A percentile compares a stretch with the other conserved stretches of the same genome.
phyloP scores from a whole-genome alignment of 106 monocot species.

The Gastrodia elata region DNA sequence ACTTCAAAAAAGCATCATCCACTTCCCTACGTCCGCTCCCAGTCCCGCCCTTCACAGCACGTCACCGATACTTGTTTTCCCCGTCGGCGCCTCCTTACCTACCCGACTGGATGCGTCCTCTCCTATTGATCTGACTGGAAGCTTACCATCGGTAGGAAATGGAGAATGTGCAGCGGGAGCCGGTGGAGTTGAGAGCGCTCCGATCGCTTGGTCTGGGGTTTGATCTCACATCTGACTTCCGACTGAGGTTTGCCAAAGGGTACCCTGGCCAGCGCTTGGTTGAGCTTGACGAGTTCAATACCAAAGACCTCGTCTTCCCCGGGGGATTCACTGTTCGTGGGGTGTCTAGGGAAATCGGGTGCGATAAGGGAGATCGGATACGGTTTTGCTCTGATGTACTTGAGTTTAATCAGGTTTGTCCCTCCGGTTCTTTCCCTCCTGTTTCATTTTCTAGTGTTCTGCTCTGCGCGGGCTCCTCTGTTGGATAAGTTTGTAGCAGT shows the following conservation, averaged over 20 bases:
- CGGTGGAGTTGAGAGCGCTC: constrained; percentile 45
- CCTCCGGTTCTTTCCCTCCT: not conserved
- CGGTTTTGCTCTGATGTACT: constrained; percentile 75
- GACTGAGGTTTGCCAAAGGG: constrained; percentile 56
- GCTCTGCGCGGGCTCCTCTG: not conserved
- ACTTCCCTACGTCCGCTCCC: too few relatives aligned
- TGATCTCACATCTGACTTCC: constrained; percentile 73
- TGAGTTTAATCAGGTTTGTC: constrained; percentile 72
- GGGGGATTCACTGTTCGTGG: constrained; percentile 33
- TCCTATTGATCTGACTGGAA: not conserved
- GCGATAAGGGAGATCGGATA: constrained; percentile 70
- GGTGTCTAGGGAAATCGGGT: constrained; percentile 49
- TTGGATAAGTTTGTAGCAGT: not conserved
- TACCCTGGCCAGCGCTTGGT: constrained; percentile 35
- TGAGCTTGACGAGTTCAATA: constrained; percentile 38
- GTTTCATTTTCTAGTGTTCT: not conserved
- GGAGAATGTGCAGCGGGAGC: constrained; percentile 13
- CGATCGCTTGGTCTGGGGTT: constrained; percentile 68
- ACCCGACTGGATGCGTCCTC: not conserved
- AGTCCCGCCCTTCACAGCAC: not conserved
- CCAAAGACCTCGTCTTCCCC: constrained; percentile 43
- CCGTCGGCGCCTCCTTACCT: not conserved
- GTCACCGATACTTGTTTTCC: not conserved
- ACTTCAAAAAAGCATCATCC: too few relatives aligned
- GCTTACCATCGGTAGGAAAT: constrained; percentile 5